phyloP scores from a whole-genome alignment of 2,329 filamentous ascomycete genomes.

The Aureobasidium sp. region DNA sequence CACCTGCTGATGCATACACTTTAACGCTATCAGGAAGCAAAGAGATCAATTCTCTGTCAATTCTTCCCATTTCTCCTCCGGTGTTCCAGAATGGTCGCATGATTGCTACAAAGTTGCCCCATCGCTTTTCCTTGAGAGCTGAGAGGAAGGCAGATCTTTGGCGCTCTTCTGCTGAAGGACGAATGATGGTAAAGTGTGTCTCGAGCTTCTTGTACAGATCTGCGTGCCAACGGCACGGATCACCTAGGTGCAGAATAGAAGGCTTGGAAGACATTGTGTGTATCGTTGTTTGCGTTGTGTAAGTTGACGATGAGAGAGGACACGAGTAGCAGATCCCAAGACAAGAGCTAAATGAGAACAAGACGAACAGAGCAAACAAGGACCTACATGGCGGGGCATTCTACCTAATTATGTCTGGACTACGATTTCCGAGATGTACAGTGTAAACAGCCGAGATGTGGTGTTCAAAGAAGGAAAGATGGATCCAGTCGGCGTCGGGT shows the following conservation, averaged over 20 bases:
- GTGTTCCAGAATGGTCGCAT: constrained; percentile 59
- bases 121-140: constrained; percentile 32
- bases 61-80: constrained; percentile 58
- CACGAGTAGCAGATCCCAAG: neutral
- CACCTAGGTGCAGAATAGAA: constrained; percentile 37
- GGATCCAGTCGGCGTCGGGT: neutral
- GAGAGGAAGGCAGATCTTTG: constrained; percentile 31
- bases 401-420: neutral
- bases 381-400: neutral
- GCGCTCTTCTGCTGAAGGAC: constrained; percentile 33
- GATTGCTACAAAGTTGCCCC: constrained; percentile 39
- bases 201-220: constrained; percentile 33
- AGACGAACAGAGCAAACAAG: neutral
- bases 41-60: constrained; percentile 52
- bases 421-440: neutral
- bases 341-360: neutral
- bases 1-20: constrained; percentile 54
- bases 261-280: constrained; percentile 25
- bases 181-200: constrained; percentile 32
- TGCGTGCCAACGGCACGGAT: constrained; percentile 40
- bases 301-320: neutral
- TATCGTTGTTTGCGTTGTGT: neutral
- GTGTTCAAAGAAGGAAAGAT: neutral
- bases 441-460: neutral
- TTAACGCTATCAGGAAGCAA: constrained; percentile 47